Percentiles rank a stretch among this genome's conserved stretches.
These are phyloP conservation scores for Cryptococcus sp. DNA, from an alignment of 1,284 basidiomycete genomes.

Conservation along the genomic window DNA sequence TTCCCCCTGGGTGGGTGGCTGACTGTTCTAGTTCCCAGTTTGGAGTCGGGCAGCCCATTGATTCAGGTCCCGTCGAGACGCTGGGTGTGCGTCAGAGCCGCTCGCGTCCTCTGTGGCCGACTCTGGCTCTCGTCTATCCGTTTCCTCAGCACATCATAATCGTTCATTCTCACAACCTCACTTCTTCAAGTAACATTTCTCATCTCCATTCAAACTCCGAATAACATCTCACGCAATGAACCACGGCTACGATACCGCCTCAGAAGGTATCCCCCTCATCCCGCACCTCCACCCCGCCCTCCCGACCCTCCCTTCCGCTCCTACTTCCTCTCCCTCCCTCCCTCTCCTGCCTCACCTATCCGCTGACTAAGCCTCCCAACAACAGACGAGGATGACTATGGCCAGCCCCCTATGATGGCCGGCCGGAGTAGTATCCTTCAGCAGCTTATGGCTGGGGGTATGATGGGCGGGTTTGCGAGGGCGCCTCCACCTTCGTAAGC, in stretches of 20 bases:
- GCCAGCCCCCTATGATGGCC: conserved; percentile 14
- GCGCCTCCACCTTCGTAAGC: conserved; percentile 30
- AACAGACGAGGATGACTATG: conserved; percentile 7
- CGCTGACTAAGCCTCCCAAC: background rate
- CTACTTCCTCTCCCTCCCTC: background rate
- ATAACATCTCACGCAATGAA: conserved; percentile 33
- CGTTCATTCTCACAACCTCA: background rate
- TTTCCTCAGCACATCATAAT: background rate
- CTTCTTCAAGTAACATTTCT: background rate
- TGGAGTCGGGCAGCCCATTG: background rate
- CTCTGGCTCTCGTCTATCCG: background rate
- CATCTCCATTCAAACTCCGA: background rate
- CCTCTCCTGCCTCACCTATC: background rate
- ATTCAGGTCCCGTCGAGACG: conserved; percentile 1
- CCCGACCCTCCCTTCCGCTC: background rate
- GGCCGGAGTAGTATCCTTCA: conserved; percentile 30
- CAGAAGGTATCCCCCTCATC: conserved; percentile 28
- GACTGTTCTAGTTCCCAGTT: too few relatives aligned
- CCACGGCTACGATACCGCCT: conserved; percentile 45
- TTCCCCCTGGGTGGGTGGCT: too few relatives aligned
- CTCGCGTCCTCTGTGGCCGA: background rate
- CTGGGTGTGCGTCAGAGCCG: conserved; percentile 4
- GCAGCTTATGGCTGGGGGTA: conserved; percentile 31
- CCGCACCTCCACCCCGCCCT: conserved; percentile 1
- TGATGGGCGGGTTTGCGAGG: conserved; percentile 20